Evolutionary conservation across 225 moss, liverwort and hornwort genomes (phyloP).

Genomic region (Bryoerythrophyllum caledonicum): DNA sequence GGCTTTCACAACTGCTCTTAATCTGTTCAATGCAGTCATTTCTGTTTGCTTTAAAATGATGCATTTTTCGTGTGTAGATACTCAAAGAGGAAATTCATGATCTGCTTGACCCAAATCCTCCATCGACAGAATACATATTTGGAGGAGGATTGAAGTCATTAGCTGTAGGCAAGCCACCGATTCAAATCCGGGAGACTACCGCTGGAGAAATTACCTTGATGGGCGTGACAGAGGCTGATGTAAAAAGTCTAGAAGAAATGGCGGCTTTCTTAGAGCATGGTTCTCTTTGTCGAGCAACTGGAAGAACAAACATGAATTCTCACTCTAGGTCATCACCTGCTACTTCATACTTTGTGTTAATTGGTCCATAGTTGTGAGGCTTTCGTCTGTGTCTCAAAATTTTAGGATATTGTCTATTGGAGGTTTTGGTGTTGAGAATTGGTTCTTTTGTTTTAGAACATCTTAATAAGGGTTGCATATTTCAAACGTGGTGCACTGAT

Average conservation of each 20-base stretch:
- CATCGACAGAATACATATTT: slow-evolving; percentile 72
- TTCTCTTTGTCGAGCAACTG: slow-evolving; percentile 94
- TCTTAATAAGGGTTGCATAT: background rate
- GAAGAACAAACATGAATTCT: slow-evolving; percentile 98
- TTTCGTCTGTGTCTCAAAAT: background rate
- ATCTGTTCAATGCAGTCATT: background rate
- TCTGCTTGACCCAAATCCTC: slow-evolving; percentile 85
- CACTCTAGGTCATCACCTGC: slow-evolving; percentile 71
- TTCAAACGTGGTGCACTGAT: background rate
- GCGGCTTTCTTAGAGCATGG: slow-evolving; percentile 89
- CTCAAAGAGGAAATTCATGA: slow-evolving; percentile 96
- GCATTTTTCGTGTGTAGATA: slow-evolving; percentile 53
- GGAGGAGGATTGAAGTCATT: slow-evolving; percentile 68
- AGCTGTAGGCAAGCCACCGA: slow-evolving; percentile 78
- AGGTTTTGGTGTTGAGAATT: slow-evolving; percentile 7
- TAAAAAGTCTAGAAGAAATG: slow-evolving; percentile 82
- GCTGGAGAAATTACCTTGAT: slow-evolving; percentile 88
- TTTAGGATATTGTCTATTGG: slow-evolving; percentile 8
- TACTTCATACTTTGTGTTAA: slow-evolving; percentile 10
- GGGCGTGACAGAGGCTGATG: slow-evolving; percentile 93
- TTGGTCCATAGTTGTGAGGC: slow-evolving; percentile 14
- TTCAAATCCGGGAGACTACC: slow-evolving; percentile 94
- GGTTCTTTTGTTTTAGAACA: background rate
- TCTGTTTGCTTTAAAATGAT: slow-evolving; percentile 2
- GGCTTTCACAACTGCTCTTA: slow-evolving; percentile 2